Percentiles rank a stretch among this genome's conserved stretches.
Conservation (phyloP, 768 basidiomycete species). For the Rhizopogon rudus region DNA sequence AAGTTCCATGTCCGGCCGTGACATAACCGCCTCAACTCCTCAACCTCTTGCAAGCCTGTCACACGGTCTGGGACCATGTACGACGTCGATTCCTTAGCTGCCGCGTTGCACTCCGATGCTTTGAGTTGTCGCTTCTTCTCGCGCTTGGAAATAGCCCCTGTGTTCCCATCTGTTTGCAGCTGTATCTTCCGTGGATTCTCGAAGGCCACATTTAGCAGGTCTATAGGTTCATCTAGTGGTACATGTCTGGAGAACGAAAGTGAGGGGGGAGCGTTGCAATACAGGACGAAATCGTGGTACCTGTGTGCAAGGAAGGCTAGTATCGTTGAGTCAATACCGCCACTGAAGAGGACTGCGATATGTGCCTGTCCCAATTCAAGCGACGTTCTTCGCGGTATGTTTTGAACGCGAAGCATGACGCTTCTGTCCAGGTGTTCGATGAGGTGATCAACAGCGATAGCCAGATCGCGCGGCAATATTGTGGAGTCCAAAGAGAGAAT, state of each 20-base stretch:
- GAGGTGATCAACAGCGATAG: constrained; percentile 42
- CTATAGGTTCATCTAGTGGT: constrained; percentile 76
- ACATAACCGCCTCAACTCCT: constrained; percentile 73
- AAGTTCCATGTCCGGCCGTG: constrained; percentile 88
- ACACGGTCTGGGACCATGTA: constrained; percentile 89
- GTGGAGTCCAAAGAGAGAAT: constrained; percentile 26
- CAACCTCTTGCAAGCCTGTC: constrained; percentile 72
- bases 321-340: constrained; percentile 90
- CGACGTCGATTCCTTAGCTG: constrained; percentile 13
- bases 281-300: constrained; percentile 31
- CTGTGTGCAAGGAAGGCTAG: constrained; percentile 76
- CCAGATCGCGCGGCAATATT: constrained; percentile 39
- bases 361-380: constrained; percentile 38
- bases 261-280: not conserved
- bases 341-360: constrained; percentile 88
- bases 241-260: constrained; percentile 48
- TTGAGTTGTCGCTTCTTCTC: constrained; percentile 31
- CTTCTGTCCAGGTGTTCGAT: constrained; percentile 57
- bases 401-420: constrained; percentile 59
- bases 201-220: constrained; percentile 90
- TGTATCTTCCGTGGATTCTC: constrained; percentile 86
- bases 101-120: not conserved
- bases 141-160: constrained; percentile 38
- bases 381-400: constrained; percentile 54
- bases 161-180: constrained; percentile 41